phyloP scores from a whole-genome alignment of 192 early-diverging fungal genomes.

The Linnemannia hyalina region DNA sequence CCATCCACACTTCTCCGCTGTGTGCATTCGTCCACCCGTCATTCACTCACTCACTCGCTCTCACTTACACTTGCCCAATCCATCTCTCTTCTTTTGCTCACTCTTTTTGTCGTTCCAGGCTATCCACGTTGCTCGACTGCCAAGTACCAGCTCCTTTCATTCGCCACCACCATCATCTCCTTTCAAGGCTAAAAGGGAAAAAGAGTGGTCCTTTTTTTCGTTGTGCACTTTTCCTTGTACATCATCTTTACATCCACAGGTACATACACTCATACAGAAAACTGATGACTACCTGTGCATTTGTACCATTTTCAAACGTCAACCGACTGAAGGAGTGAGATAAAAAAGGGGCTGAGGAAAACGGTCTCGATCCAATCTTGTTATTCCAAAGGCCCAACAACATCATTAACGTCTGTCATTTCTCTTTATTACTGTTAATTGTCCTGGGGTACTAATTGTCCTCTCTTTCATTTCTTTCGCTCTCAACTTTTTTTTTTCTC shows the following conservation, averaged over 20 bases:
- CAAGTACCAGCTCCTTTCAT: neutral
- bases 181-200: neutral
- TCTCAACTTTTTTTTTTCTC: slow-evolving; percentile 2
- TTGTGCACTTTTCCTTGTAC: neutral
- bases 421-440: neutral
- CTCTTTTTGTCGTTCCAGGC: neutral
- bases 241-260: neutral
- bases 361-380: neutral
- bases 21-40: neutral
- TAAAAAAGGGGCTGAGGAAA: neutral
- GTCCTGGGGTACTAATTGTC: neutral
- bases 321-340: neutral
- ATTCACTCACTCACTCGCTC: neutral
- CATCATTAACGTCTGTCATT: neutral
- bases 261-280: neutral
- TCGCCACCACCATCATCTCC: neutral
- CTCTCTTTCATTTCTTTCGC: neutral
- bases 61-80: neutral
- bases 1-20: neutral
- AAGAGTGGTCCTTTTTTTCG: neutral
- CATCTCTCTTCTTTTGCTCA: neutral
- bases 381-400: neutral
- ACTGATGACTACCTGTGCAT: neutral
- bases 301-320: neutral
- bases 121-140: neutral